Evolutionary conservation across 352 stramenopile species (phyloP).

Genomic region (Phytophthora boehmeriae): DNA sequence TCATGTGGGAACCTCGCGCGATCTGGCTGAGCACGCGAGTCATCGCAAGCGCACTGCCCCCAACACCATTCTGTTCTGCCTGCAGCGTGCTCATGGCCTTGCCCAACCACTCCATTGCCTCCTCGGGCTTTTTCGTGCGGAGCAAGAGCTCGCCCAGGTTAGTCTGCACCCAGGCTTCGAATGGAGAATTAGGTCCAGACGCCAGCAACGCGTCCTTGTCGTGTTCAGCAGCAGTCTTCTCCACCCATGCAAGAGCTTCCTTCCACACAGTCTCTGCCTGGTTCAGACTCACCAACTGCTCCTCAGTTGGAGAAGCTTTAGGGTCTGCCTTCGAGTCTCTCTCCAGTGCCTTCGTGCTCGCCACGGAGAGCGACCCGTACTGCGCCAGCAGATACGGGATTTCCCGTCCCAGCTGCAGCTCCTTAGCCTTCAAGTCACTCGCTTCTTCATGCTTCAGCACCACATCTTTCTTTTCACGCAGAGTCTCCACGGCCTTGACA

Average conservation of each 20-base stretch:
- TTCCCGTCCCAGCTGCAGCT: conserved; percentile 62
- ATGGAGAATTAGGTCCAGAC: conserved; percentile 58
- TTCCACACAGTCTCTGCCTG: conserved; percentile 75
- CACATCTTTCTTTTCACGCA: conserved; percentile 67
- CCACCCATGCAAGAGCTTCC: conserved; percentile 67
- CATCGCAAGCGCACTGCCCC: conserved; percentile 59
- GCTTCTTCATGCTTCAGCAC: conserved; percentile 57
- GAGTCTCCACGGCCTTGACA: conserved; percentile 54
- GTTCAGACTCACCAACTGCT: conserved; percentile 54
- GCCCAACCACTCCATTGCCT: conserved; percentile 73
- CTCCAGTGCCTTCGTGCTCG: conserved; percentile 45
- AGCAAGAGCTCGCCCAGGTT: conserved; percentile 76
- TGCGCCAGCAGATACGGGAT: conserved; percentile 77
- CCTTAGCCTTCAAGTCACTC: conserved; percentile 41
- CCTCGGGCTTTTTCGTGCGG: conserved; percentile 58
- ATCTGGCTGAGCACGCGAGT: conserved; percentile 72
- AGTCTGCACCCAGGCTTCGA: conserved; percentile 71
- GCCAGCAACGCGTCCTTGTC: conserved; percentile 52
- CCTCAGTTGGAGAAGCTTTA: conserved; percentile 30
- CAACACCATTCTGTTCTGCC: conserved; percentile 46
- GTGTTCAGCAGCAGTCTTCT: conserved; percentile 48
- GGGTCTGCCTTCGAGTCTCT: conserved; percentile 31
- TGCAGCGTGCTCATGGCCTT: conserved; percentile 71
- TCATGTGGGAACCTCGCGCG: conserved; percentile 60
- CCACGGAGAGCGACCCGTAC: conserved; percentile 66